These are phyloP conservation scores for Globisporangium camurandrum DNA, from an alignment of 352 stramenopile genomes.

Conservation along the genomic window DNA sequence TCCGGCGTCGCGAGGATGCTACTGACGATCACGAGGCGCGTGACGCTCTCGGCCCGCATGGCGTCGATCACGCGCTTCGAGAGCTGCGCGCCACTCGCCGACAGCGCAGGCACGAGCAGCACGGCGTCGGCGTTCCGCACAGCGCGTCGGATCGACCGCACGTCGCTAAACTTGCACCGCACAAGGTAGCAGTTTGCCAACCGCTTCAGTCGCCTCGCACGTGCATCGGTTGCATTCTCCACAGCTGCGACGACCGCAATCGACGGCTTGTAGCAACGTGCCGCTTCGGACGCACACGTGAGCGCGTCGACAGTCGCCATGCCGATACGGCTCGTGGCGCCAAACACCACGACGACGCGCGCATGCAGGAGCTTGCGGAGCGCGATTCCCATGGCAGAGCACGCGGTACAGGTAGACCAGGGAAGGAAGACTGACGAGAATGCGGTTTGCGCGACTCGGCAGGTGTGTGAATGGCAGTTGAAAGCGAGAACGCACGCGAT, in stretches of 20 bases:
- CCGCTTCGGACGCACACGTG: too few species aligned
- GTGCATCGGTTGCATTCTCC: conserved; percentile 38
- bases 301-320: conserved; percentile 61
- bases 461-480: too few species aligned
- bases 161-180: conserved; percentile 44
- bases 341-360: conserved; percentile 69
- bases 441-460: too few species aligned
- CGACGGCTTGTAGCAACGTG: conserved; percentile 30
- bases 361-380: conserved; percentile 51
- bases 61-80: conserved; percentile 65
- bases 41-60: conserved; percentile 29
- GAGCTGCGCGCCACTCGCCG: conserved; percentile 47
- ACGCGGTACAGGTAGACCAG: too few species aligned
- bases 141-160: conserved; percentile 39
- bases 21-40: conserved; percentile 55
- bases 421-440: too few species aligned
- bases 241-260: conserved; percentile 53
- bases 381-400: conserved; percentile 53
- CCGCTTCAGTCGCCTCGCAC: conserved; percentile 43
- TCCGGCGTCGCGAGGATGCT: conserved; percentile 49
- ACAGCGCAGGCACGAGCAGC: conserved; percentile 54
- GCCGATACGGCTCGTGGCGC: conserved; percentile 59
- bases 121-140: conserved; percentile 67
- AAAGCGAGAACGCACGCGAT: too few species aligned
- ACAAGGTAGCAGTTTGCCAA: conserved; percentile 45